Evolutionary conservation across 192 early-diverging fungal genomes (phyloP), one percentile per base, ranked within the genome.

Genomic region (Phycomyces blakesleeanus): DNA sequence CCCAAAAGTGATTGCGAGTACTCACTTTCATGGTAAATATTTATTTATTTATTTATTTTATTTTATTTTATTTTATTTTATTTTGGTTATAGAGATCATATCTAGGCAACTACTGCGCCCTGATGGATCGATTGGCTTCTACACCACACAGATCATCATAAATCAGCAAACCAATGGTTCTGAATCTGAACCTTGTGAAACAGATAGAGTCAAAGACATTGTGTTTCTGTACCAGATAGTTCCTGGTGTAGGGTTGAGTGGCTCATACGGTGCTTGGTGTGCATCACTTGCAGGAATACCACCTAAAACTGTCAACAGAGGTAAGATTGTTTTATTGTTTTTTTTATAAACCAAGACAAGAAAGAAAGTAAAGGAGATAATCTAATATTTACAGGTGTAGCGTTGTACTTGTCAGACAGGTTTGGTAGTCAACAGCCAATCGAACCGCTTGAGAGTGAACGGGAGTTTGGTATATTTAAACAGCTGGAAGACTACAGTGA

Each of bases 21-120:
- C 95, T 0, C 95, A 98, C 68, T 98, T 94, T 64, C 92, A 96
- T 69, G 89, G 87, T 87, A 81, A 44, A 50, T 7, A 10, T 41
- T 41, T 41, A 10, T 41, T 41, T 41, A 41, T 41, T 41, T 41
- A 41, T 41, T 14, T 41, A n/a, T n/a, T n/a, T n/a, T n/a, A n/a
- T n/a, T n/a, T n/a, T n/a, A n/a, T n/a, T n/a, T n/a, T n/a, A n/a
- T n/a, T 47, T 12, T 6, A 14, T 71, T 14, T 11, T 27, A 18
- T 37, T 68, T 37, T 25, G 22, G 29, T 40, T 54, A 26, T 25
- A 83, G 87, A 83, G 53, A 56, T 87, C 15, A 75, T 85, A 41
- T 64, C 73, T 24, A 73, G 78, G 52, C 51, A 76, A 12, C 55
- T 88, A 15, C 60, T 88, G 5, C 59, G 74, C n/a, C 22, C 61